Evolutionary conservation across 371 early-diverging fungal genomes (phyloP).

Genomic region (Entomophthora muscae): DNA sequence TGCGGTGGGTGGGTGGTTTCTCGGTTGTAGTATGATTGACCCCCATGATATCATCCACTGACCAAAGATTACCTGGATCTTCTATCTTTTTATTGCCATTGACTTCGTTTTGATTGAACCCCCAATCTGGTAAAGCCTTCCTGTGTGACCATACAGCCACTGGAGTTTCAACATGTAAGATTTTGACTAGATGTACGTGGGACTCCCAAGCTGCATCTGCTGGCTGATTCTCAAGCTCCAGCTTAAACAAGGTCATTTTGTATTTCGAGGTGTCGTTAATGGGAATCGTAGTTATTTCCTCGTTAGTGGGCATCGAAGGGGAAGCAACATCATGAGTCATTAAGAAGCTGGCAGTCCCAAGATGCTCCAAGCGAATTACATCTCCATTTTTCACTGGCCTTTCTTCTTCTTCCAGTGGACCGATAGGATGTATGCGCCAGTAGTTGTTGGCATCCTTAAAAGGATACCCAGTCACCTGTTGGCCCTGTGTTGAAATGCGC

Average conservation of each 20-base stretch:
- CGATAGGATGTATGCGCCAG: conserved; percentile 62
- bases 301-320: conserved; percentile 87
- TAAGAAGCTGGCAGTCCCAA: conserved; percentile 35
- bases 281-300: conserved; percentile 68
- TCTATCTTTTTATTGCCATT: conserved; percentile 83
- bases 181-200: conserved; percentile 32
- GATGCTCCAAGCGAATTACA: conserved; percentile 33
- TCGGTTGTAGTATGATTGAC: conserved; percentile 22
- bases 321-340: conserved; percentile 95
- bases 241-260: conserved; percentile 47
- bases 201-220: conserved; percentile 26
- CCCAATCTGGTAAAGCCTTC: conserved; percentile 87
- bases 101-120: conserved; percentile 80
- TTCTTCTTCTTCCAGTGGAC: conserved; percentile 13
- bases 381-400: conserved; percentile 23
- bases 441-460: conserved; percentile 54
- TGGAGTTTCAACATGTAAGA: conserved; percentile 61
- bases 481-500: conserved; percentile 72
- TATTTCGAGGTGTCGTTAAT: conserved; percentile 20
- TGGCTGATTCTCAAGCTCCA: conserved; percentile 31
- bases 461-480: conserved; percentile 81
- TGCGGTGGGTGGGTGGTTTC: neutral
- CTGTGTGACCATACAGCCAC: conserved; percentile 64
- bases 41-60: conserved; percentile 42
- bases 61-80: conserved; percentile 63